These are phyloP conservation scores for Plenodomus lindquistii DNA, from an alignment of 2,329 filamentous ascomycete species.

Conservation along the genomic window DNA sequence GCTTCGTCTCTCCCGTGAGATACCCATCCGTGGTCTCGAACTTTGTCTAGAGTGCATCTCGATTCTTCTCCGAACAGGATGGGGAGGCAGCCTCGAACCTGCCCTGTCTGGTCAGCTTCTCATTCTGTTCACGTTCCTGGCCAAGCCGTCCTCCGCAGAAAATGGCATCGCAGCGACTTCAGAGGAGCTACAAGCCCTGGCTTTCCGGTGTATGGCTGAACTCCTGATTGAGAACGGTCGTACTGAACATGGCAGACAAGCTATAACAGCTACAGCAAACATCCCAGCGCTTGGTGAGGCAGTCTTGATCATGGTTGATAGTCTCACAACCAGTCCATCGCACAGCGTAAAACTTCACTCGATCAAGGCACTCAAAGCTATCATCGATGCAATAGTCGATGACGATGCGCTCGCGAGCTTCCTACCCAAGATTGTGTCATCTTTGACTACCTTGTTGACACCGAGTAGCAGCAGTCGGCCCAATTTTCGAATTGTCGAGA, in stretches of 20 bases:
- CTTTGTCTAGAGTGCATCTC: conserved; percentile 74
- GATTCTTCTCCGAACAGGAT: conserved; percentile 75
- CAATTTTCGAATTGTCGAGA: conserved; percentile 66
- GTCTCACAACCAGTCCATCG: conserved; percentile 66
- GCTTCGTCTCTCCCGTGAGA: conserved; percentile 72
- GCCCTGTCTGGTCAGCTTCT: conserved; percentile 82
- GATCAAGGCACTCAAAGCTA: conserved; percentile 63
- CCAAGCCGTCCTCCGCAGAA: conserved; percentile 68
- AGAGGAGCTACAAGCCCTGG: conserved; percentile 75
- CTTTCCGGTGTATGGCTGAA: conserved; percentile 69
- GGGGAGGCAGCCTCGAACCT: conserved; percentile 71
- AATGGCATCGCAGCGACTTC: conserved; percentile 54
- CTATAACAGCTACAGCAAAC: conserved; percentile 59
- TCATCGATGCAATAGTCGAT: conserved; percentile 69
- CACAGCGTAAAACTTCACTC: conserved; percentile 73
- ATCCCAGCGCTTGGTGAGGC: conserved; percentile 82
- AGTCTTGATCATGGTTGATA: conserved; percentile 78
- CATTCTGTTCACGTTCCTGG: conserved; percentile 79
- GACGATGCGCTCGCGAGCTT: conserved; percentile 80
- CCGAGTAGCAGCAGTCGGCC: conserved; percentile 66
- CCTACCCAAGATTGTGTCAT: conserved; percentile 84
- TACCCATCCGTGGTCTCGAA: conserved; percentile 75
- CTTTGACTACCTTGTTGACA: conserved; percentile 74
- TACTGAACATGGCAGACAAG: conserved; percentile 53
- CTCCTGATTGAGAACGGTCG: conserved; percentile 65